Base-by-base conservation (phyloP, 768 basidiomycete genomes). In the Boletus barrowsii region DNA sequence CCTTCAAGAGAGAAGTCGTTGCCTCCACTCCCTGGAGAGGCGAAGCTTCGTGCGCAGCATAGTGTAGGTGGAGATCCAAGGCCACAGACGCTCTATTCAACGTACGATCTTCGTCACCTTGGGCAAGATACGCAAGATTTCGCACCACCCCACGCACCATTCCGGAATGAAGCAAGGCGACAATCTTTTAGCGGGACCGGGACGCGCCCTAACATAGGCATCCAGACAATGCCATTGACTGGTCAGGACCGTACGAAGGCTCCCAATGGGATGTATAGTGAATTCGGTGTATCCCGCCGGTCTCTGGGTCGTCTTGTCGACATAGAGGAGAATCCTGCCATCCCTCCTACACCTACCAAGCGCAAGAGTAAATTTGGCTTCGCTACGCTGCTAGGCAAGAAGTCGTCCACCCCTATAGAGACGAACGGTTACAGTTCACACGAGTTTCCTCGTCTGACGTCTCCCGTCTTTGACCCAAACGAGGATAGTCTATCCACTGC, bases 331-430 rank as follows among this genome's bases (percentile, higher is more conserved):
- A 63, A 64, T 42, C 61, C 65, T 30, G 42, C 65, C 3, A 42
- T 53, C 26, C 72, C 72, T n/a, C 67, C 69, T 14, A 68, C 70
- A 10, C 68, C 77, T 0, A 64, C 76, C 15, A 89, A 89, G 67
- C 80, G 89, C 39, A 87, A 84, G 69, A 90, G 84, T 70, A 84
- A 77, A 60, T 91, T 92, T 65, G 84, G 85, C 36, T 69, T 92
- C 42, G 72, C 83, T 13, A 76, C 83, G 13, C 65, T 92, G 8
- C 73, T 91, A n/a, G 85, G 87, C 5, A 86, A 80, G 67, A 79
- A 75, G 64, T 60, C 68, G 53, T 76, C 54, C 26, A 14, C 58
- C 4, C 56, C 62, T 13, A 43, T 60, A 22, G 63, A 67, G 22
- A 58, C 47, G 17, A 75, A 75, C n/a, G 71, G 73, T 30, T 73